phyloP scores from a whole-genome alignment of 495 filamentous ascomycete species.

The Podospora tetraspora region DNA sequence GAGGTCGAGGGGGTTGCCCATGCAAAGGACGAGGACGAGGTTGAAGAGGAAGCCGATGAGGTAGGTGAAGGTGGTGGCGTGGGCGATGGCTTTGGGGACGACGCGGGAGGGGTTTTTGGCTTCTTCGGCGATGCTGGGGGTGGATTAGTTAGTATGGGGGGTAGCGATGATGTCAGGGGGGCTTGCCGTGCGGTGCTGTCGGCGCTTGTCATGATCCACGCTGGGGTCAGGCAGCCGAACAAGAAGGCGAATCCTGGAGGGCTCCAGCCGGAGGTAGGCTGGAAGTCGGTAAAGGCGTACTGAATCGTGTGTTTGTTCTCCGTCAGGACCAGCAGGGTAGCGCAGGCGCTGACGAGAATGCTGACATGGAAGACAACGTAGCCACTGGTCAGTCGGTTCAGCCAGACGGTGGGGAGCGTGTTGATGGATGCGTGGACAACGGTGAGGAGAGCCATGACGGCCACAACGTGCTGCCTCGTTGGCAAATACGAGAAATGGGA shows the following conservation, averaged over 20 bases:
- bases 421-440: conserved; percentile 53
- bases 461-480: conserved; percentile 48
- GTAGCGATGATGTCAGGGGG: not conserved
- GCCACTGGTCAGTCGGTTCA: conserved; percentile 59
- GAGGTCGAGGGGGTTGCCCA: conserved; percentile 48
- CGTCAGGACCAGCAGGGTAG: conserved; percentile 54
- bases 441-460: conserved; percentile 56
- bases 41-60: conserved; percentile 57
- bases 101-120: conserved; percentile 54
- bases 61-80: conserved; percentile 57
- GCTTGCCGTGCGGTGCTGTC: conserved; percentile 31
- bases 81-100: conserved; percentile 55
- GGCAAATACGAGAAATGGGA: conserved; percentile 51
- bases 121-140: conserved; percentile 52
- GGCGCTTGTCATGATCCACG: conserved; percentile 55
- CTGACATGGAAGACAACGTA: conserved; percentile 63
- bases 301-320: conserved; percentile 53
- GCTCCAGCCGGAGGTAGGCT: conserved; percentile 55
- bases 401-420: conserved; percentile 55
- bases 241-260: conserved; percentile 62
- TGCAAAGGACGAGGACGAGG: conserved; percentile 58
- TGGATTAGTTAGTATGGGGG: not conserved
- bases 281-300: conserved; percentile 61
- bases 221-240: conserved; percentile 63
- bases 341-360: conserved; percentile 52